Evolutionary conservation across 768 basidiomycete genomes (phyloP).

Genomic region (Pulveroboletus frians): DNA sequence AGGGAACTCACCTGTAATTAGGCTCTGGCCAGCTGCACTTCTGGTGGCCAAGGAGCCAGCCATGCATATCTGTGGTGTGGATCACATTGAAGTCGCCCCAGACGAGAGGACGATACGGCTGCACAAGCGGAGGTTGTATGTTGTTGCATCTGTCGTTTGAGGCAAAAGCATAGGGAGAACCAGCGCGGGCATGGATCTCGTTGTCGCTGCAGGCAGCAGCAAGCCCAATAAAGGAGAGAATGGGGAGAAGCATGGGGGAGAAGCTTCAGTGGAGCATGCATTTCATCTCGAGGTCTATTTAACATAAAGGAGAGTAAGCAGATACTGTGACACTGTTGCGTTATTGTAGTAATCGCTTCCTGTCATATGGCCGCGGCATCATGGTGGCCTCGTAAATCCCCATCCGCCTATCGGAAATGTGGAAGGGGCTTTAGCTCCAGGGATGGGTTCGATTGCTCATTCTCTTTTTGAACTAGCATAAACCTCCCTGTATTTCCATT

Average conservation of each 20-base stretch:
- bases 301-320: not conserved
- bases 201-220: slow-evolving; percentile 18
- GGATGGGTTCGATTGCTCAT: no score
- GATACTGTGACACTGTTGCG: no score
- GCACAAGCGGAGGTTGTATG: slow-evolving; percentile 40
- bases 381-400: no score
- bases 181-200: slow-evolving; percentile 18
- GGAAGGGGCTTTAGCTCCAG: no score
- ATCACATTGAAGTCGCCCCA: slow-evolving; percentile 92
- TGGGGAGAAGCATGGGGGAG: slow-evolving; percentile 10
- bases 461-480: no score
- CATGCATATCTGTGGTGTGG: slow-evolving; percentile 81
- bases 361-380: no score
- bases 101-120: slow-evolving; percentile 63
- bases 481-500: no score
- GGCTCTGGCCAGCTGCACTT: slow-evolving; percentile 72
- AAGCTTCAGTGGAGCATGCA: not conserved
- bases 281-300: not conserved
- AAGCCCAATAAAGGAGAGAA: slow-evolving; percentile 16
- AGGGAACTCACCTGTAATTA: slow-evolving; percentile 50
- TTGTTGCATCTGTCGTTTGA: slow-evolving; percentile 31
- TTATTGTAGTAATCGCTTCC: no score
- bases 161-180: slow-evolving; percentile 30
- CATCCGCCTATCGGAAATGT: no score
- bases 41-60: slow-evolving; percentile 83